Percentiles rank a stretch among this genome's conserved stretches.
These are phyloP conservation scores for Haematococcus lacustris DNA, from an alignment of 139 green algal species.

Conservation along the genomic window DNA sequence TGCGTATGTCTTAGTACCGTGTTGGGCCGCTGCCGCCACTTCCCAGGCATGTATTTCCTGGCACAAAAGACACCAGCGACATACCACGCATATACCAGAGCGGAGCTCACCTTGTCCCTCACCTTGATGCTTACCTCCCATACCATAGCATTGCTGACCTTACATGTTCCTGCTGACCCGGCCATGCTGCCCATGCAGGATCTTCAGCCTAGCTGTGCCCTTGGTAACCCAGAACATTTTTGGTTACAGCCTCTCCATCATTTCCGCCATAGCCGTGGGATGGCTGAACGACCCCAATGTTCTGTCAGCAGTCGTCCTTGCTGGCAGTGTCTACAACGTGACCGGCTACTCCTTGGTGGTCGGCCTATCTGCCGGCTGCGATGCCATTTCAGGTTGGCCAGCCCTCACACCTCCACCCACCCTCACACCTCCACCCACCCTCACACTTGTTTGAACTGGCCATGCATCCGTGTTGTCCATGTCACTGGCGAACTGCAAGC, in stretches of 20 bases:
- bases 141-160: no score
- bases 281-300: constrained; percentile 7
- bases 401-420: no score
- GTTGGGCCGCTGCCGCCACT: neutral
- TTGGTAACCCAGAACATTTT: neutral
- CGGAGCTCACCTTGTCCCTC: neutral
- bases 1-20: no score
- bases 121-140: neutral
- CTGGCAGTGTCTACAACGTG: constrained; percentile 56
- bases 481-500: no score
- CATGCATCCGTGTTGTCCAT: no score
- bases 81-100: no score
- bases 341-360: constrained; percentile 53
- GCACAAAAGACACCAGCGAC: no score
- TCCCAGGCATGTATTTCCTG: neutral
- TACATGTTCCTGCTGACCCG: neutral
- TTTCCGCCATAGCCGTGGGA: constrained; percentile 14
- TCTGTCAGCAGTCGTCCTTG: constrained; percentile 33
- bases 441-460: neutral
- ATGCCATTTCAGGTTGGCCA: constrained; percentile 46
- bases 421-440: neutral
- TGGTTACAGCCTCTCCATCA: constrained; percentile 15
- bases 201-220: neutral
- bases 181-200: neutral
- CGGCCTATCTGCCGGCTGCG: constrained; percentile 47